A percentile compares a stretch with the other conserved stretches of the same genome.
phyloP scores from a whole-genome alignment of 805 yeast genomes.

The Candida verbasci region DNA sequence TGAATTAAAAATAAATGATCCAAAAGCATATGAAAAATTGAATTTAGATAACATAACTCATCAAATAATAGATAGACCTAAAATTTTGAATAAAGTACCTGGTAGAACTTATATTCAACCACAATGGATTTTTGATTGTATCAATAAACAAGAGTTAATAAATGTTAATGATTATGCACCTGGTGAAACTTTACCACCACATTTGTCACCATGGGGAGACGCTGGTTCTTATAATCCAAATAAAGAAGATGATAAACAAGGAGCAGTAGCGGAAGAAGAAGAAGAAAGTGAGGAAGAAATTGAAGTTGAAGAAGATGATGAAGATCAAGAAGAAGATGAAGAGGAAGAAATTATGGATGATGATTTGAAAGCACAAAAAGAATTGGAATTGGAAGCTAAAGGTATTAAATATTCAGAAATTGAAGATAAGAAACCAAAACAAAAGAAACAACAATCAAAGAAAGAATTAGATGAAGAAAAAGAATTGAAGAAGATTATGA shows the following conservation, averaged over 20 bases:
- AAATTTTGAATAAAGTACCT: constrained; percentile 66
- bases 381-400: constrained; percentile 71
- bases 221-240: constrained; percentile 85
- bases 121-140: constrained; percentile 93
- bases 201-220: constrained; percentile 99
- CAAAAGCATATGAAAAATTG: constrained; percentile 41
- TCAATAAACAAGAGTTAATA: constrained; percentile 71
- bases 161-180: constrained; percentile 84
- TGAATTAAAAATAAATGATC: constrained; percentile 53
- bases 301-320: constrained; percentile 43
- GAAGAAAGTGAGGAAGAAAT: constrained; percentile 44
- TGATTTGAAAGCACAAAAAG: constrained; percentile 77
- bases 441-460: constrained; percentile 30
- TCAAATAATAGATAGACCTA: constrained; percentile 92
- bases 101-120: constrained; percentile 96
- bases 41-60: constrained; percentile 77
- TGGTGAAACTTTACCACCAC: constrained; percentile 95
- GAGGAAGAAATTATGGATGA: constrained; percentile 50
- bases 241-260: constrained; percentile 44
- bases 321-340: constrained; percentile 45
- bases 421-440: constrained; percentile 19
- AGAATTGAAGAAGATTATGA: constrained; percentile 92
- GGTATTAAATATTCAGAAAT: constrained; percentile 75
- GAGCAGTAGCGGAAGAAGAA: constrained; percentile 43
- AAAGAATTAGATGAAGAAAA: constrained; percentile 68